Conservation (phyloP, 2,329 filamentous ascomycete species). For the Venturia oleaginea region DNA sequence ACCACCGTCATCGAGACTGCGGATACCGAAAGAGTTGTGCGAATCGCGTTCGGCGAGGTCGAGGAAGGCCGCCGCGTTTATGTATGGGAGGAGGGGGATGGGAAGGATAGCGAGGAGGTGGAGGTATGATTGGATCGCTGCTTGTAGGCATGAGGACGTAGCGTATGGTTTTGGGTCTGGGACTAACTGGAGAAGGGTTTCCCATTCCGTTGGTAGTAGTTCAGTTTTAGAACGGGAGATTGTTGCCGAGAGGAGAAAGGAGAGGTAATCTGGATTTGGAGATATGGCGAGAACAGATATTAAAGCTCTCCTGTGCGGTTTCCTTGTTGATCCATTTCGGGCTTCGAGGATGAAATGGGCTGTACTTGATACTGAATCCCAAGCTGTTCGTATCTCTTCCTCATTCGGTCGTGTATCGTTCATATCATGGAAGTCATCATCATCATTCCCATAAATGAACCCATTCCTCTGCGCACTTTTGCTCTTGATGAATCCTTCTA, state of each 20-base stretch:
- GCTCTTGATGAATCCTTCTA: conserved; percentile 21
- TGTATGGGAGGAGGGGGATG: conserved; percentile 22
- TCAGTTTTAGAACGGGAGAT: conserved; percentile 16
- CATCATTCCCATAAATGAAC: not conserved
- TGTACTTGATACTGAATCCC: conserved; percentile 18
- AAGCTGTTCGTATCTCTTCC: conserved; percentile 19
- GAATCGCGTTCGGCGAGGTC: conserved; percentile 31
- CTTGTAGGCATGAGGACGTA: conserved; percentile 27
- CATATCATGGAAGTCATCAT: not conserved
- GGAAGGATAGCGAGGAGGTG: conserved; percentile 36
- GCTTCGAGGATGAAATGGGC: conserved; percentile 12
- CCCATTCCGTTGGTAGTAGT: conserved; percentile 19
- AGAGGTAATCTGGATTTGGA: conserved; percentile 30
- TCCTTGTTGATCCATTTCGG: conserved; percentile 11
- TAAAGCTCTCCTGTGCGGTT: conserved; percentile 16
- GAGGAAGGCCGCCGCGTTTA: conserved; percentile 28
- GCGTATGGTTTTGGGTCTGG: conserved; percentile 28
- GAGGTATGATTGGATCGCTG: conserved; percentile 32
- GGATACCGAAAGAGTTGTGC: conserved; percentile 41
- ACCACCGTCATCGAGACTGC: conserved; percentile 34
- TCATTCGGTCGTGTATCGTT: conserved; percentile 9
- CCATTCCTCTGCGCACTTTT: conserved; percentile 13
- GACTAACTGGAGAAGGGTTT: conserved; percentile 29
- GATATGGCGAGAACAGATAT: conserved; percentile 10
- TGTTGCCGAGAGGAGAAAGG: conserved; percentile 33